phyloP scores from a whole-genome alignment of 805 yeast genomes.

The Maudiozyma saulgeensis region DNA sequence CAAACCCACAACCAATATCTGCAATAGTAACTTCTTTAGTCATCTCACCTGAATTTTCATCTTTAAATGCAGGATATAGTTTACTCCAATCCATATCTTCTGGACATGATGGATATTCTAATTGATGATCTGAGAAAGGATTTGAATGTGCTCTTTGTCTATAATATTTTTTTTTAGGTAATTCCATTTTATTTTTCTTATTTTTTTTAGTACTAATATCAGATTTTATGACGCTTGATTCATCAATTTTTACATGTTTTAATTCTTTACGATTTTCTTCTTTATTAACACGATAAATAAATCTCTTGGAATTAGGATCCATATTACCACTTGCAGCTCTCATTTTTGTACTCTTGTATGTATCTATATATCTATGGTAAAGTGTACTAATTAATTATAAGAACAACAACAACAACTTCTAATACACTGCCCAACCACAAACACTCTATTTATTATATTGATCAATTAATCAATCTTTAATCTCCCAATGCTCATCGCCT shows the following conservation, averaged over 20 bases:
- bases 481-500: no score
- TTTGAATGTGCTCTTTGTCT: constrained; percentile 97
- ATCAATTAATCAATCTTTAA: no score
- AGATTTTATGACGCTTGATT: constrained; percentile 12
- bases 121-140: constrained; percentile 89
- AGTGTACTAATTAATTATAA: no score
- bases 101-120: constrained; percentile 81
- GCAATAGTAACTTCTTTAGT: constrained; percentile 68
- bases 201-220: constrained; percentile 8
- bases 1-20: constrained; percentile 96
- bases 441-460: no score
- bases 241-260: constrained; percentile 39
- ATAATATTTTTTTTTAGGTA: constrained; percentile 80
- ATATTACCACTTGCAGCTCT: constrained; percentile 16
- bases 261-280: constrained; percentile 39
- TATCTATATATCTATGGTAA: neutral
- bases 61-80: constrained; percentile 55
- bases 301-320: constrained; percentile 29
- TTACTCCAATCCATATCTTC: constrained; percentile 78
- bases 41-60: constrained; percentile 34
- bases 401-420: no score
- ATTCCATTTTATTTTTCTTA: constrained; percentile 28
- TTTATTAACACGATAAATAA: constrained; percentile 37
- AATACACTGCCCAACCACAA: no score
- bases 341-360: constrained; percentile 6